phyloP scores from a whole-genome alignment of 768 basidiomycete species.

The Kwoniella heveanensis region DNA sequence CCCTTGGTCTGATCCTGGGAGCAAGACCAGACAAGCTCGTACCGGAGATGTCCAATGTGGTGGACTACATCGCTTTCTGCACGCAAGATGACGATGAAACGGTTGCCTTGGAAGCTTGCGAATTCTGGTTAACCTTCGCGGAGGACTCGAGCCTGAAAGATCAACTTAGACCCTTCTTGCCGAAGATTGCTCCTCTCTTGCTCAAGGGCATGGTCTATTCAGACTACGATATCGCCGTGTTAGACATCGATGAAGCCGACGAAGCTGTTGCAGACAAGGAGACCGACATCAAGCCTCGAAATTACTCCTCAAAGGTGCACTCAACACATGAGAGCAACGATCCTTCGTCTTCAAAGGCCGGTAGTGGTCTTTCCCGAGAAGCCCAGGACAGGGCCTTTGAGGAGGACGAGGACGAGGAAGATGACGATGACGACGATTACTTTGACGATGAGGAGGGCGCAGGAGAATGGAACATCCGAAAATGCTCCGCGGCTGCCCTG shows the following conservation, averaged over 20 bases:
- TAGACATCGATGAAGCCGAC: slow-evolving; percentile 87
- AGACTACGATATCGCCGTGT: slow-evolving; percentile 91
- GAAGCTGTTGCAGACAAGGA: slow-evolving; percentile 87
- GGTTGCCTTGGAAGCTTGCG: slow-evolving; percentile 93
- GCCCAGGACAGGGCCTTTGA: slow-evolving; percentile 73
- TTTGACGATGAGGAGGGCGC: slow-evolving; percentile 95
- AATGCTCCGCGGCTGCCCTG: slow-evolving; percentile 95
- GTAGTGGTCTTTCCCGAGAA: slow-evolving; percentile 40
- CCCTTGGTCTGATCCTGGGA: slow-evolving; percentile 87
- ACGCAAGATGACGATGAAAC: slow-evolving; percentile 97
- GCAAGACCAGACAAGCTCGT: slow-evolving; percentile 93
- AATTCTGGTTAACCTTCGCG: slow-evolving; percentile 99
- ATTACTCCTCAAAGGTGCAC: slow-evolving; percentile 83
- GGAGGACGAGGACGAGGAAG: slow-evolving; percentile 78
- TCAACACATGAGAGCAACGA: slow-evolving; percentile 73
- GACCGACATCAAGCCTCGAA: slow-evolving; percentile 92
- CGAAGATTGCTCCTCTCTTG: slow-evolving; percentile 91
- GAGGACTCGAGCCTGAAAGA: slow-evolving; percentile 86
- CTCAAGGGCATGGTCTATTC: slow-evolving; percentile 97
- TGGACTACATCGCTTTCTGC: slow-evolving; percentile 98
- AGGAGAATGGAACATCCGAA: slow-evolving; percentile 97
- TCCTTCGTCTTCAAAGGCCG: slow-evolving; percentile 31
- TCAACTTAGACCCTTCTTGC: slow-evolving; percentile 80
- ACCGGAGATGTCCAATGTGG: slow-evolving; percentile 92
- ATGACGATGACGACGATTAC: slow-evolving; percentile 82